Base-by-base conservation (phyloP, 495 filamentous ascomycete species). In the Penicillium riverlandense region DNA sequence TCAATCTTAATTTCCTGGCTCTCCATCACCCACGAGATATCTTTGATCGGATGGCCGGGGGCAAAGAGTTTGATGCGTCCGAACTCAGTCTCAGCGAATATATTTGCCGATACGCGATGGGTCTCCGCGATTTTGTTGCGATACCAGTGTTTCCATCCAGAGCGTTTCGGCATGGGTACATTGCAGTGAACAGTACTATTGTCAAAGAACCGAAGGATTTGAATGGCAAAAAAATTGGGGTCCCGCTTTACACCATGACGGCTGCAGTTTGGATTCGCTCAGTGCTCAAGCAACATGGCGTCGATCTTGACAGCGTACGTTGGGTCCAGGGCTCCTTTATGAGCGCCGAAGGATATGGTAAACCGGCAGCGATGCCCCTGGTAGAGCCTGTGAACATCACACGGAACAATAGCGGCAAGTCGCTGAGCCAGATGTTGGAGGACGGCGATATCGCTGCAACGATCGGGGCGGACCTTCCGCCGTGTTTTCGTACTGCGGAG, bases 201-300 rank as follows among this genome's bases (percentile, higher is more conserved):
- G 46, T 71, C 37, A 58, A 58, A 38, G 46, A 51, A 14, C 62
- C 63, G 11, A 40, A 41, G 22, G 67, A 71, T 48, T 41, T 71
- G n/a, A 61, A 65, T 35, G 64, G 63, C 5, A 66, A 69, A 47
- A 54, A 44, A 28, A 58, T 70, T 13, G 65, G 67, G 12, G 60
- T 70, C 0, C 67, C 61, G 48, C 29, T 61, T 13, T 70, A 70
- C 50, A 64, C 59, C 29, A 66, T 71, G 67, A 71, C 67, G 1
- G 67, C 63, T 7, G 67, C 62, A 2, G 67, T 71, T 1, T 71
- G 62, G 57, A 56, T 61, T 11, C 50, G 67, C 5, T 56, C 53
- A 8, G 16, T 71, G 8, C 45, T 71, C 11, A 32, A 66, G 42
- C 40, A 65, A 29, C 46, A 49, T 42, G 65, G 65, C 15, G 64